Base-by-base conservation (phyloP, 2,329 filamentous ascomycete species). In the Fusarium coicis region DNA sequence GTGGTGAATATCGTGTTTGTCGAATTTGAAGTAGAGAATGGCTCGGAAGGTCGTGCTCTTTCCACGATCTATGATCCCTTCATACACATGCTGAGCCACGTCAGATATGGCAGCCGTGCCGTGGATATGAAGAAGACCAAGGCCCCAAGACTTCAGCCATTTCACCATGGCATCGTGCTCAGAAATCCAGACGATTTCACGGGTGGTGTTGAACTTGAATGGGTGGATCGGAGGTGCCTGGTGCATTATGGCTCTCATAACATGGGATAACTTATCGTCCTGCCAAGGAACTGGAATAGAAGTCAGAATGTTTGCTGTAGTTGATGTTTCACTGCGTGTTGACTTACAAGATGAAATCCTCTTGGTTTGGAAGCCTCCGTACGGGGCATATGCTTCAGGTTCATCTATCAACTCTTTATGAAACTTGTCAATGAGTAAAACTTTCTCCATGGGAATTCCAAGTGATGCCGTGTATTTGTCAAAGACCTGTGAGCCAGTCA, bases 11-110 rank as follows among this genome's bases (percentile, higher is more conserved):
- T 60, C 54, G 8, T 19, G 10, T 7, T 49, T 46, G 23, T 60
- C 54, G 18, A 68, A 68, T 21, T 60, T 56, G 42, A 68, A 68
- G 30, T 66, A 68, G 15, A 59, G 37, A 30, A 43, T 40, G n/a
- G 30, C 23, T 40, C 12, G 16, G 10, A 57, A 49, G 7, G 14
- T 18, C 4, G 30, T 5, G 23, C 34, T 34, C 23, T 39, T 12
- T 12, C 16, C 14, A 37, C 21, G 21, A 26, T 30, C 52, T 9
- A 23, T 4, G 1, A 55, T 28, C 15, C 11, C 26, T 8, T 30
- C 37, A 19, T 30, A 55, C 4, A 32, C 37, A 18, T 23, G 28
- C 15, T 55, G 36, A 30, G 52, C 52, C 19, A 30, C 36, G 2
- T 43, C n/a, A 26, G 26, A 47, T 19, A 23, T 44, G 15, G 7